Evolutionary conservation across 805 yeast species (phyloP), one percentile per base, ranked within the genome.

Genomic region (Saturnispora ahearnii): DNA sequence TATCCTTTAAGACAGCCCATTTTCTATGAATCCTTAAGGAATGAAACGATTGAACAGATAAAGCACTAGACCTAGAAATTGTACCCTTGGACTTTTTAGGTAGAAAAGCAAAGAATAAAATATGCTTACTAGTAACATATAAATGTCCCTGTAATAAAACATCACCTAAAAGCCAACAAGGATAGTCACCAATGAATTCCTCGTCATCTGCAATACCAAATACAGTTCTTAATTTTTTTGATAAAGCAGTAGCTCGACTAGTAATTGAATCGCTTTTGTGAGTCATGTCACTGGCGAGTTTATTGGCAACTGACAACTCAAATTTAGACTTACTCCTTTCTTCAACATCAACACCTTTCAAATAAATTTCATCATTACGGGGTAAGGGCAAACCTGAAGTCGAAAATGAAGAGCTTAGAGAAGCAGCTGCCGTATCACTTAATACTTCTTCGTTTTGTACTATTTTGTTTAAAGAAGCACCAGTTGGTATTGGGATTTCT

Each of bases 81-180:
- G 70, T 66, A 3, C 74, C 73, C 21, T 70, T 65, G 26, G 60
- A 66, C 26, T 44, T 40, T 40, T 76, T 75, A 0, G 97, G 96
- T 9, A 91, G 64, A 56, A 79, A 81, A 0, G 96, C 93, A 67
- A 84, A 84, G 61, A 87, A 91, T 41, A 87, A 66, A 5, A 90
- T 61, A 53, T 78, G 77, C 13, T 73, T 68, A 41, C 71, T 65
- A 1, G 97, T 89, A 26, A 91, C 64, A 57, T 84, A 84, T 15
- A 89, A 63, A 58, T 85, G 90, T 2, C 98, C 98, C 64, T 88
- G 96, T 26, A 89, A 67, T 28, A 91, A 68, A 0, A 90, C 93
- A 58, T 87, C 95, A 52, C 81, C 77, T 51, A 88, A 70, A 34
- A 90, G 69, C 96, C 96, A 90, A 30, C 89, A 80, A 3, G 83